Base-by-base conservation (phyloP, 306 rosid genomes). In the Quercus parvula region DNA sequence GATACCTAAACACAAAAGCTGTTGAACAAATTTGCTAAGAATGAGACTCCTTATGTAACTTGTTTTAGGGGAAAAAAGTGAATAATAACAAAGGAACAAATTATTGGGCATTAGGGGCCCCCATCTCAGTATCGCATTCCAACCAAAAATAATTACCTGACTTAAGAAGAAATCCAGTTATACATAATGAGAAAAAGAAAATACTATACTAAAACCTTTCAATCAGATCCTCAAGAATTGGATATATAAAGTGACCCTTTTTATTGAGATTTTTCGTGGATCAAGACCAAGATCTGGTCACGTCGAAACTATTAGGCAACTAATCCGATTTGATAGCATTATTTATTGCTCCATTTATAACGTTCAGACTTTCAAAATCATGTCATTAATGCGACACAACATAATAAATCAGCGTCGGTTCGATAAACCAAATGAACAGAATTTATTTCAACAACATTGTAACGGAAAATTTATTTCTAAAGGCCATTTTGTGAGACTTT, bases 1-100 rank as follows among this genome's bases (percentile, higher is more conserved):
- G 66, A 77, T 78, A 91, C 92, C 98, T 31, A 86, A 91, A 86
- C 14, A 57, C 74, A 73, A 70, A 73, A 49, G 81, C 46, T 33
- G 58, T 55, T 51, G 70, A 74, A 77, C 77, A 68, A 81, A 77
- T 72, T 79, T 72, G 56, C 64, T 64, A 41, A n/a, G 51, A 70
- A 71, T 73, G 78, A 61, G 68, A 77, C 52, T 56, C 54, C 83
- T 55, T 55, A 69, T 78, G 70, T 41, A 82, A 82, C 76, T 25
- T 58, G 74, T 78, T 71, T 79, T 41, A 54, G 30, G 81, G 24
- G 84, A 71, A 55, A 77, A 74, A 76, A 41, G 46, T 2, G 46
- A 41, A 9, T 41, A 41, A 76, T 35, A 77, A 66, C 24, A 59
- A 30, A 46, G 73, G 30, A 76, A 77, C 81, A 76, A 75, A 66